These are phyloP conservation scores for Liquidambar formosana DNA, from an alignment of 164 flowering plant genomes.

Conservation along the genomic window DNA sequence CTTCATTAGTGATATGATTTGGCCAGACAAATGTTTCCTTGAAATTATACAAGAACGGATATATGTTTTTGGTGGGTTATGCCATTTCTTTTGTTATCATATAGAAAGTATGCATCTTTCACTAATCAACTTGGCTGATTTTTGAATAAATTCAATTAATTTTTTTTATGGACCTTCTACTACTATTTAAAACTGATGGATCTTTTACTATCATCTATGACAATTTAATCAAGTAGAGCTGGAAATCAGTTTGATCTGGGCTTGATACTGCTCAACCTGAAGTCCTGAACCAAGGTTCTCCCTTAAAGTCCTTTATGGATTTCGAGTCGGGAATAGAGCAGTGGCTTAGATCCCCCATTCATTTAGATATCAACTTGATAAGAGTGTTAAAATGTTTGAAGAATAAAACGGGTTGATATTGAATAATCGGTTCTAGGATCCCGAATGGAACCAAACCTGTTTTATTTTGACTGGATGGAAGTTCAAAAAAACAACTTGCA, in stretches of 20 bases:
- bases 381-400: not conserved
- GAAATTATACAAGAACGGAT: not conserved
- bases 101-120: not conserved
- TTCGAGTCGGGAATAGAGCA: no score
- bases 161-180: not conserved
- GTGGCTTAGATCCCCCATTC: no score
- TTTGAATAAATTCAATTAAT: not conserved
- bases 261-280: not conserved
- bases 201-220: not conserved
- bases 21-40: not conserved
- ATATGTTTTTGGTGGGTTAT: not conserved
- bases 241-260: not conserved
- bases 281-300: no score
- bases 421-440: not conserved
- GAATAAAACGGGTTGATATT: not conserved
- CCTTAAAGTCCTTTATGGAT: no score
- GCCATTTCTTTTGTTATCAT: not conserved
- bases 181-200: no score
- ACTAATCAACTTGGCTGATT: constrained; percentile 1
- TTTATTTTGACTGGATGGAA: not conserved
- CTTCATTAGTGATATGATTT: not conserved
- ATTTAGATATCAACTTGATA: not conserved
- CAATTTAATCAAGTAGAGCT: not conserved
- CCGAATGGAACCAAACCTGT: not conserved
- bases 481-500: not conserved